Conservation (phyloP, 176 grass and related monocot genomes). For the Zoysia japonica region DNA sequence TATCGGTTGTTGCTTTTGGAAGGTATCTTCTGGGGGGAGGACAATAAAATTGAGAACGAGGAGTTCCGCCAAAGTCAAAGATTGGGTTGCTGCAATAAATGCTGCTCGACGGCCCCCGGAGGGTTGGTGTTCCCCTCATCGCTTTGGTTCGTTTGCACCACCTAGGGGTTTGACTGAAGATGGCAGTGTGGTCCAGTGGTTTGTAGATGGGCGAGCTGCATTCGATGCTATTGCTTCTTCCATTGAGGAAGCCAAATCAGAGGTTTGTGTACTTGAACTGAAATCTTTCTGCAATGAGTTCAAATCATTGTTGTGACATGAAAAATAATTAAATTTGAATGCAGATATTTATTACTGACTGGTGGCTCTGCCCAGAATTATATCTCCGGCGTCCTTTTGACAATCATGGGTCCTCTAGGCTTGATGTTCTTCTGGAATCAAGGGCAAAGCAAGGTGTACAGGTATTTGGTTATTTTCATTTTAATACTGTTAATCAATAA, state of each 20-base stretch:
- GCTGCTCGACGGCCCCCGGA: conserved; percentile 59
- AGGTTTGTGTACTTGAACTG: conserved; percentile 48
- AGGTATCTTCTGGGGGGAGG: conserved; percentile 69
- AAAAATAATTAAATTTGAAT: conserved; percentile 41
- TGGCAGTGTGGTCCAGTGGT: conserved; percentile 75
- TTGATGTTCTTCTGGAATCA: conserved; percentile 76
- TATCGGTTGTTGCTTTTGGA: conserved; percentile 2
- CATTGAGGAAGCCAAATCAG: conserved; percentile 79
- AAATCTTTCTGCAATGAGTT: conserved; percentile 14
- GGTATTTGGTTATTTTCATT: conserved; percentile 41
- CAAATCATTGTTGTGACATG: conserved; percentile 4
- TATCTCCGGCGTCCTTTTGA: conserved; percentile 74
- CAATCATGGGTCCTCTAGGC: conserved; percentile 58
- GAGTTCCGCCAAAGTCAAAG: conserved; percentile 65
- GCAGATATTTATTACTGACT: conserved; percentile 93
- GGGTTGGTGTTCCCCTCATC: conserved; percentile 74
- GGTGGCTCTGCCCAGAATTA: conserved; percentile 93
- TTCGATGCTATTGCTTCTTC: conserved; percentile 86
- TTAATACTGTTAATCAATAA: conserved; percentile 4
- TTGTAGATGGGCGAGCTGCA: conserved; percentile 72
- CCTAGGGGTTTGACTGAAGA: conserved; percentile 76
- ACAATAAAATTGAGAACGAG: conserved; percentile 64
- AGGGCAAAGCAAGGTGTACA: conserved; percentile 83
- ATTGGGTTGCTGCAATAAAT: conserved; percentile 82
- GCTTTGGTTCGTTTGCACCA: conserved; percentile 82